A percentile compares a stretch with the other conserved stretches of the same genome.
Conservation (phyloP, 805 yeast genomes). For the Candida hispaniensis region DNA sequence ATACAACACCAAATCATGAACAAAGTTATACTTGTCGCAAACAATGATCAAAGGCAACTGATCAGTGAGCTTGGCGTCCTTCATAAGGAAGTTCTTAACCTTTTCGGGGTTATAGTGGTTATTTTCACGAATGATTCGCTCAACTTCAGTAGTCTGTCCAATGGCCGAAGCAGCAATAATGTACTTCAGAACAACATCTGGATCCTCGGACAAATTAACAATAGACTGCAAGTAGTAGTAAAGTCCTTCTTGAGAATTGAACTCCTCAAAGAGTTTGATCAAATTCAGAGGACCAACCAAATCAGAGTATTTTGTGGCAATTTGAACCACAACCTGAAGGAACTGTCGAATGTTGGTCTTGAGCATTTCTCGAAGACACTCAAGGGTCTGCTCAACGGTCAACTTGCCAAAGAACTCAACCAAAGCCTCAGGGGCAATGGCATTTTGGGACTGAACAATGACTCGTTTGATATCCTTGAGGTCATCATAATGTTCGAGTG, state of each 20-base stretch:
- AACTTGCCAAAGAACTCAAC: slow-evolving; percentile 86
- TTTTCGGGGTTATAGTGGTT: slow-evolving; percentile 92
- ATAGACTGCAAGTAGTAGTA: slow-evolving; percentile 88
- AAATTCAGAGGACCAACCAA: slow-evolving; percentile 76
- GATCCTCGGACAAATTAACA: slow-evolving; percentile 86
- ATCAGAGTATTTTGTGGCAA: slow-evolving; percentile 92
- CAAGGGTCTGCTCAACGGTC: slow-evolving; percentile 85
- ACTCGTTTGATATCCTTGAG: slow-evolving; percentile 93
- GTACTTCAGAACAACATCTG: slow-evolving; percentile 92
- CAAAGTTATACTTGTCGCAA: slow-evolving; percentile 83
- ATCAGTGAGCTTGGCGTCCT: slow-evolving; percentile 86
- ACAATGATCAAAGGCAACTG: slow-evolving; percentile 94
- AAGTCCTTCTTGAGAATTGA: slow-evolving; percentile 83
- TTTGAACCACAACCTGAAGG: slow-evolving; percentile 88
- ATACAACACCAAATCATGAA: slow-evolving; percentile 87
- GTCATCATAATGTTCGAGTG: slow-evolving; percentile 91
- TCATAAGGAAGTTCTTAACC: slow-evolving; percentile 82
- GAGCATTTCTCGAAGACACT: slow-evolving; percentile 79
- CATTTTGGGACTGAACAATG: slow-evolving; percentile 65
- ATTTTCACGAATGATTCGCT: slow-evolving; percentile 90
- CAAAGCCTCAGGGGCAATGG: slow-evolving; percentile 87
- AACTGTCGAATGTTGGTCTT: slow-evolving; percentile 71
- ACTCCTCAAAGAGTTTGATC: slow-evolving; percentile 87
- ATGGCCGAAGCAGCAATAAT: slow-evolving; percentile 87
- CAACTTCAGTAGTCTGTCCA: slow-evolving; percentile 88